These are phyloP conservation scores for Allantophomopsis cytisporea DNA, from an alignment of 2,329 filamentous ascomycete species.

Conservation along the genomic window DNA sequence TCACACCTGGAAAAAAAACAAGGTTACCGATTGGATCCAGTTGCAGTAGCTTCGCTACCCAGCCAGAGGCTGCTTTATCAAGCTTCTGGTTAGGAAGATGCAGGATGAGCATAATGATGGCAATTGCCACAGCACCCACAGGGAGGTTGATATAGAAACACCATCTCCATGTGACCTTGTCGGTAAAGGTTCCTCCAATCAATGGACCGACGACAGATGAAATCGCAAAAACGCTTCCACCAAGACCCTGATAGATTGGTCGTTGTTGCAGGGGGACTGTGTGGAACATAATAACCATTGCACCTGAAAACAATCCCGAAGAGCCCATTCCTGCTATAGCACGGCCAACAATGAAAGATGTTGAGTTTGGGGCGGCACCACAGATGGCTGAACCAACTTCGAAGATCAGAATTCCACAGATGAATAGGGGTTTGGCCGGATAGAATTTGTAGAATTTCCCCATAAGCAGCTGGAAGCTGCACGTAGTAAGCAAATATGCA, in stretches of 20 bases:
- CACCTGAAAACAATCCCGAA: slow-evolving; percentile 18
- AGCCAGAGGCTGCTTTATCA: slow-evolving; percentile 23
- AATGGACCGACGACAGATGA: slow-evolving; percentile 19
- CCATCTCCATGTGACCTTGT: slow-evolving; percentile 17
- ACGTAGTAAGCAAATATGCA: slow-evolving; percentile 21
- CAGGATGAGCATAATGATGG: slow-evolving; percentile 7
- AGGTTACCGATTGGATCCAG: slow-evolving; percentile 21
- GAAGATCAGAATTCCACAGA: slow-evolving; percentile 18
- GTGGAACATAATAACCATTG: slow-evolving; percentile 22
- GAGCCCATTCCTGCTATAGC: slow-evolving; percentile 18
- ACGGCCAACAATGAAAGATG: slow-evolving; percentile 19
- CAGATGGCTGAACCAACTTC: slow-evolving; percentile 21
- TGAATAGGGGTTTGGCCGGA: slow-evolving; percentile 18
- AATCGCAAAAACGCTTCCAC: slow-evolving; percentile 19
- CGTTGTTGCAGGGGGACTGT: slow-evolving; percentile 17
- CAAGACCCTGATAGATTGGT: slow-evolving; percentile 18
- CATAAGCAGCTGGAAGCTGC: slow-evolving; percentile 19
- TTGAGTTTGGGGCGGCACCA: slow-evolving; percentile 17
- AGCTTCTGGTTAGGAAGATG: slow-evolving; percentile 6
- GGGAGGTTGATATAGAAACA: slow-evolving; percentile 25
- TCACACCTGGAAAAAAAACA: slow-evolving; percentile 17
- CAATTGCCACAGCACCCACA: slow-evolving; percentile 10
- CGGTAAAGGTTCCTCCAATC: slow-evolving; percentile 25
- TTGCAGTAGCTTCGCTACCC: slow-evolving; percentile 15
- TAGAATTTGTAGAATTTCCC: slow-evolving; percentile 21